Conservation (phyloP, 331 rosid genomes). For the Malus hybrid region DNA sequence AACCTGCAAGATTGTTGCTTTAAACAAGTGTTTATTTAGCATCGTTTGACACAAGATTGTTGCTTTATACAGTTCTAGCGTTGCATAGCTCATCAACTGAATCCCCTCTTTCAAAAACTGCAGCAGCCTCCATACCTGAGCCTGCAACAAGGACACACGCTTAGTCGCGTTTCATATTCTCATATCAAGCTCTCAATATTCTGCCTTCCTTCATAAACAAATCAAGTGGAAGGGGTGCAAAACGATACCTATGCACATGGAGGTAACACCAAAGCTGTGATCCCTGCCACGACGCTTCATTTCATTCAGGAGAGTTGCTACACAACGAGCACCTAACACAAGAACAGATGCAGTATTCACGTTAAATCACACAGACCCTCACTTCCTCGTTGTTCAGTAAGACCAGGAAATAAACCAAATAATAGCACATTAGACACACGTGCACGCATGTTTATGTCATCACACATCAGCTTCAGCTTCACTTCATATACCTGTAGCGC, state of each 20-base stretch:
- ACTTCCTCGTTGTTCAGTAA: too few relatives aligned
- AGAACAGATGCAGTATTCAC: neutral
- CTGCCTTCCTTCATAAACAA: neutral
- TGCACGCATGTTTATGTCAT: neutral
- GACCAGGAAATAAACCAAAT: too few relatives aligned
- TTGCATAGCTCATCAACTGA: slow-evolving; percentile 30
- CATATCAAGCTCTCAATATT: neutral
- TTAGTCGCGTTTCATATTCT: neutral
- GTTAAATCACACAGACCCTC: too few relatives aligned
- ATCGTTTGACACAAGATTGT: slow-evolving; percentile 1
- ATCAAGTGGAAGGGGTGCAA: neutral
- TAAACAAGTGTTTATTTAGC: slow-evolving; percentile 14
- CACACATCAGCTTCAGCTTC: neutral
- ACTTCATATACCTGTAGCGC: slow-evolving; percentile 54
- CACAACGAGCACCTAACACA: slow-evolving; percentile 68
- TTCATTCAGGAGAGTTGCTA: slow-evolving; percentile 70
- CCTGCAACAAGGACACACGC: slow-evolving; percentile 40
- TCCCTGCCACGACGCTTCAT: slow-evolving; percentile 79
- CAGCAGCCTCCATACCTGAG: slow-evolving; percentile 93
- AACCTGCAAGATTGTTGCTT: neutral
- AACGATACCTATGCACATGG: slow-evolving; percentile 87
- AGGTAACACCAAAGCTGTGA: slow-evolving; percentile 69
- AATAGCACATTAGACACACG: too few relatives aligned
- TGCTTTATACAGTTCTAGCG: slow-evolving; percentile 12
- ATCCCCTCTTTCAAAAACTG: slow-evolving; percentile 81